These are phyloP conservation scores for Dichotomocladium elegans DNA, from an alignment of 371 early-diverging fungal species.

Conservation along the genomic window DNA sequence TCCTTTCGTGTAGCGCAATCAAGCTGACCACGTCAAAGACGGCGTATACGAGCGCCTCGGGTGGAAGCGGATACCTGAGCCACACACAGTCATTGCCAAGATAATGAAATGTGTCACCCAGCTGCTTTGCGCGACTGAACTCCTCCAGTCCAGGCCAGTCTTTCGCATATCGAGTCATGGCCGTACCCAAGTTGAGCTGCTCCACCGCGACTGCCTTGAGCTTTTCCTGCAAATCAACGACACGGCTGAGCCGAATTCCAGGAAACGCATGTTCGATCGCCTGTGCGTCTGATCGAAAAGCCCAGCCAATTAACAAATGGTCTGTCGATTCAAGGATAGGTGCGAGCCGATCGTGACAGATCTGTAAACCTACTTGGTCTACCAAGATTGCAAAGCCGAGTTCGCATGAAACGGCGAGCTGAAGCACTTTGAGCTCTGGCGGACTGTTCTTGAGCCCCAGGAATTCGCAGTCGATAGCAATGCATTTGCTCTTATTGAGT, in stretches of 20 bases:
- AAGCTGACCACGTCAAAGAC: constrained; percentile 45
- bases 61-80: constrained; percentile 30
- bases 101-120: constrained; percentile 22
- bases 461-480: constrained; percentile 45
- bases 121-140: constrained; percentile 29
- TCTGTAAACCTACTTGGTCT: constrained; percentile 30
- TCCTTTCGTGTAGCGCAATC: constrained; percentile 20
- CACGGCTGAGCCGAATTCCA: constrained; percentile 12
- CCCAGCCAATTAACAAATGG: constrained; percentile 27
- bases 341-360: constrained; percentile 8
- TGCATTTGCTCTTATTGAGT: constrained; percentile 2
- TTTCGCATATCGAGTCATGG: constrained; percentile 20
- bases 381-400: constrained; percentile 43
- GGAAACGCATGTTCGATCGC: constrained; percentile 33
- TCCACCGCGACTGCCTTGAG: constrained; percentile 20
- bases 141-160: constrained; percentile 30
- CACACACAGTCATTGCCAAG: constrained; percentile 34
- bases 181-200: constrained; percentile 20
- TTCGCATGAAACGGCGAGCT: constrained; percentile 29
- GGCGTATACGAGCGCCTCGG: constrained; percentile 35
- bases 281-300: constrained; percentile 30
- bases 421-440: constrained; percentile 38
- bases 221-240: constrained; percentile 41
- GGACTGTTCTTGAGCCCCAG: constrained; percentile 18
- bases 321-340: constrained; percentile 14